These are phyloP conservation scores for Babesia caballi DNA, from an alignment of 169 alveolate genomes.

Conservation along the genomic window DNA sequence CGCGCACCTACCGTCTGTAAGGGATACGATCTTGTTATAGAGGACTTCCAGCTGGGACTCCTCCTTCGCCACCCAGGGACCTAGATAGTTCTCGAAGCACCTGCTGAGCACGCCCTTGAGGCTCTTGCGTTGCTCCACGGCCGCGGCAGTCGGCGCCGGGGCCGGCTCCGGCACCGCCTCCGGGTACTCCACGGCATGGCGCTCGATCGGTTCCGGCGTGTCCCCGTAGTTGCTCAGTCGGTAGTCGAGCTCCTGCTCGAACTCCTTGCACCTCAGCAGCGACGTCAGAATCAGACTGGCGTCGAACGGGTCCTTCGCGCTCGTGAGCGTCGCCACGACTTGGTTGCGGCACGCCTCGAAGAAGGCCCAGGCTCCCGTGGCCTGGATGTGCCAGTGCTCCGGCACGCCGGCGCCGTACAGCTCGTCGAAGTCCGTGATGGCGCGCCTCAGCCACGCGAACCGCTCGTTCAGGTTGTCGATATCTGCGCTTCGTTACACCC, in stretches of 20 bases:
- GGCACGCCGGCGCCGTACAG: constrained; percentile 25
- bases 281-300: constrained; percentile 41
- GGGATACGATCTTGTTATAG: constrained; percentile 19
- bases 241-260: constrained; percentile 55
- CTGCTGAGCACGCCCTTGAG: constrained; percentile 47
- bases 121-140: neutral
- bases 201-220: neutral
- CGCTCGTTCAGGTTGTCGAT: constrained; percentile 44
- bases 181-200: constrained; percentile 37
- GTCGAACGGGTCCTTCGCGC: constrained; percentile 5
- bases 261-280: constrained; percentile 54
- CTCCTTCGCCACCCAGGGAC: constrained; percentile 59
- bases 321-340: constrained; percentile 22
- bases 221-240: constrained; percentile 7
- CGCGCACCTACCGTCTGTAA: constrained; percentile 8
- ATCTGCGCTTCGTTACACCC: neutral
- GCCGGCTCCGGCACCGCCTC: constrained; percentile 20
- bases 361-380: constrained; percentile 35
- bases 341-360: constrained; percentile 26
- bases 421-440: constrained; percentile 47
- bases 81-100: constrained; percentile 56
- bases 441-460: constrained; percentile 60
- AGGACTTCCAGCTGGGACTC: constrained; percentile 49
- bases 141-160: neutral
- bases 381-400: constrained; percentile 47